These are phyloP conservation scores for Candida maesae DNA, from an alignment of 805 yeast genomes.

Conservation along the genomic window DNA sequence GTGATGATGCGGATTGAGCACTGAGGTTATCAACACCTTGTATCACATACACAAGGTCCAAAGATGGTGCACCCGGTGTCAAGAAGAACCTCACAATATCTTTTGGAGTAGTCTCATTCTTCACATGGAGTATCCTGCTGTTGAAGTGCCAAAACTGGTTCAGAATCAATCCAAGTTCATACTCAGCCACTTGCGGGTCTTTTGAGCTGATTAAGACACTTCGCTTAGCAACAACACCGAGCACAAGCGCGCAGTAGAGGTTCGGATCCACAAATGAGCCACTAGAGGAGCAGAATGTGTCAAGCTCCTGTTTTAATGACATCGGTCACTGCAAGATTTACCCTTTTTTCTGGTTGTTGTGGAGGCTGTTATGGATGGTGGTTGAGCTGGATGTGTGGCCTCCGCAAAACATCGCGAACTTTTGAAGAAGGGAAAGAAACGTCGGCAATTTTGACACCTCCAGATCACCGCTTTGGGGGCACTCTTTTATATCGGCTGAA, in stretches of 20 bases:
- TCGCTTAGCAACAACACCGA: constrained; percentile 24
- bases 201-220: constrained; percentile 26
- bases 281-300: background rate
- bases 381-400: too few relatives aligned
- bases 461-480: too few relatives aligned
- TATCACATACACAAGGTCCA: constrained; percentile 8
- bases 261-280: constrained; percentile 11
- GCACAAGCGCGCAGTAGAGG: constrained; percentile 15
- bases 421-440: too few relatives aligned
- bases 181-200: constrained; percentile 12
- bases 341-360: background rate
- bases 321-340: too few relatives aligned
- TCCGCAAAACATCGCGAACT: too few relatives aligned
- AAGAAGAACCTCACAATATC: background rate
- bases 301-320: background rate
- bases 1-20: constrained; percentile 2
- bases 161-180: constrained; percentile 17
- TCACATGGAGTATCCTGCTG: background rate
- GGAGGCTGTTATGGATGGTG: too few relatives aligned
- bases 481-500: too few relatives aligned
- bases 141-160: constrained; percentile 13
- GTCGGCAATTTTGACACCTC: too few relatives aligned
- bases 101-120: background rate
- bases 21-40: constrained; percentile 12
- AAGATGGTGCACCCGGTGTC: background rate